Evolutionary conservation across 2,329 filamentous ascomycete genomes (phyloP), one percentile per base, ranked within the genome.

Genomic region (Exophiala viscosa): DNA sequence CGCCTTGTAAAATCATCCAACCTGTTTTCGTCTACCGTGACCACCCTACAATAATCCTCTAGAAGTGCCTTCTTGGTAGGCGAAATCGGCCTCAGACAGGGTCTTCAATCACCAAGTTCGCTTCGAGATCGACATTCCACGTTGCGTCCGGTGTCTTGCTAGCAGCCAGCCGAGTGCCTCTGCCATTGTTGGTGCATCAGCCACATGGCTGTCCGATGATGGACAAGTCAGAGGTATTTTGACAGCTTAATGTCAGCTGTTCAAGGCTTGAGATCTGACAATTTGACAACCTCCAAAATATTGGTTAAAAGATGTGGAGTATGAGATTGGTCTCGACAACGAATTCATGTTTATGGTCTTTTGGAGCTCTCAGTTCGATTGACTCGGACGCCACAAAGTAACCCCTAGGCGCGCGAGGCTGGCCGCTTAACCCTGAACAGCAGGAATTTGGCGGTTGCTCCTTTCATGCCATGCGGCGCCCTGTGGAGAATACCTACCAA

Each of bases 401-500:
- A 33, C 43, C 28, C 13, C 5, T n/a, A 14, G 38, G 38, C 15
- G 15, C 10, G 11, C 38, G 15, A 41, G 11, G 38, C 13, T 41
- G 13, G 23, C 23, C 23, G 23, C 23, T 28, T 28, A 28, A 28
- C 23, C 23, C 8, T 28, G 23, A 34, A 13, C 32, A 39, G 23
- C 45, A 52, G 53, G 48, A 52, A 48, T 48, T 45, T 42, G 42
- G 43, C 31, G 32, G 41, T 31, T 32, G 43, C 41, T 36, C 42
- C 15, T 34, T 49, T 47, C 23, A 20, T 36, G 42, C 28, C 34
- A 38, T 39, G 20, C 46, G 38, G 36, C 40, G 52, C 46, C 51
- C 20, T 8, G 52, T 53, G 55, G 55, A 55, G 46, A 31, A 49
- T 45, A 28, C 23, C 23, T 28, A 28, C 23, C 23, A 28, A 28